Base-by-base conservation (phyloP, 2,329 filamentous ascomycete genomes). In the Beauveria australis region DNA sequence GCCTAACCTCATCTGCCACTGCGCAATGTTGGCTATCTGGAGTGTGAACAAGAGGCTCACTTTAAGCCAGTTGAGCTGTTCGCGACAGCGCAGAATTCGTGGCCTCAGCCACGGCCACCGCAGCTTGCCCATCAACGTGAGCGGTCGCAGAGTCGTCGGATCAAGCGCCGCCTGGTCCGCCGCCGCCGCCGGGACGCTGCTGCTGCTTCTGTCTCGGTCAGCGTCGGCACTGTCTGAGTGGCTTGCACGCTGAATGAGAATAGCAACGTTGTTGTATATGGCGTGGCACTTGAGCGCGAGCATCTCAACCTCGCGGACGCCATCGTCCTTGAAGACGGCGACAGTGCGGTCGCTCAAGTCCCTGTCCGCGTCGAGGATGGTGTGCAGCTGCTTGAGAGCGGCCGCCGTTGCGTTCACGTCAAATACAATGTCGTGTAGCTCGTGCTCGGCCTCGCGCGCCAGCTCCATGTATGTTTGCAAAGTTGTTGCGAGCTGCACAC, bases 261-360 rank as follows among this genome's bases (percentile, higher is more conserved):
- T 8, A 40, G 49, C n/a, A 2, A 59, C 37, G 18, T 37, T 51
- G 9, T 41, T 19, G 47, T 59, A 59, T 12, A 59, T 40, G 10
- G 46, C 37, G n/a, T 59, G 26, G n/a, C 56, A 59, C 28, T 49
- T 48, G 26, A 18, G n/a, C 7, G 56, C 56, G 10, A 59, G 46
- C 44, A 22, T 33, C 56, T 59, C 44, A 18, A 59, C 26, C 46
- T 59, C 44, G 14, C 37, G 56, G 43, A 49, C 18, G 19, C 56
- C 56, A 19, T 60, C 56, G 40, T 48, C 59, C 12, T 60, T 64
- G 28, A 63, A 56, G 14, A 64, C 46, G 37, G 61, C 61, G 24
- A 14, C 33, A 37, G 33, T 37, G 33, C 33, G 33, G 52, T 53
- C 51, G 33, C 30, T 24, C 30, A 30, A 7, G 14, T 53, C 33